Evolutionary conservation across 2,329 filamentous ascomycete genomes (phyloP).

Genomic region (Helminthosporium solani): DNA sequence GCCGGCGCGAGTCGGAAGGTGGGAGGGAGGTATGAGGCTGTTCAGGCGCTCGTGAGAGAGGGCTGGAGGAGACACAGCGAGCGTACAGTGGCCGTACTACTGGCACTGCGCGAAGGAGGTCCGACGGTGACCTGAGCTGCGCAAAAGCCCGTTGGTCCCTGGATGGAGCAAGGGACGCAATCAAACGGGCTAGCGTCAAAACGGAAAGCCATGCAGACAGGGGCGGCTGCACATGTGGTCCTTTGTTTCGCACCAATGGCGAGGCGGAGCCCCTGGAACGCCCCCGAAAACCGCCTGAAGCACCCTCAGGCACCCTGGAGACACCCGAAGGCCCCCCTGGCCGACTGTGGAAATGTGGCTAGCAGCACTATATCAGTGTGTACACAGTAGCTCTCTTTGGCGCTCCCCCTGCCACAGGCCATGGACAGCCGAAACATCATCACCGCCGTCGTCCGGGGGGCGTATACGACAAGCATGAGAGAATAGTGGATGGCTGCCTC

Average conservation of each 20-base stretch:
- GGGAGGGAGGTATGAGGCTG: constrained; percentile 27
- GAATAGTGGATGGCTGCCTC: too few species aligned
- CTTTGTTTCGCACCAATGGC: background rate
- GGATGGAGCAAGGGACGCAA: background rate
- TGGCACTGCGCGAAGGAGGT: background rate
- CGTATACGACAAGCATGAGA: too few species aligned
- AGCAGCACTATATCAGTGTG: too few species aligned
- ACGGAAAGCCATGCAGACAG: background rate
- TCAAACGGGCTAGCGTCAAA: background rate
- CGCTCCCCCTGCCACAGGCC: too few species aligned
- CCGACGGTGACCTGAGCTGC: background rate
- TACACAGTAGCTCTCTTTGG: too few species aligned
- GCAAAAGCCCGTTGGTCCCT: background rate
- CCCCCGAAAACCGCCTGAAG: too few species aligned
- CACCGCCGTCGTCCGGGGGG: too few species aligned
- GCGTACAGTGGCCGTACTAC: constrained; percentile 16
- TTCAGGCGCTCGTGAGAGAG: constrained; percentile 29
- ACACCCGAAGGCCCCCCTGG: too few species aligned
- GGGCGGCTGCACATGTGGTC: too few species aligned
- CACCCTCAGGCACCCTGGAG: too few species aligned
- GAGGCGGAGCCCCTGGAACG: background rate
- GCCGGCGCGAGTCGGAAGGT: constrained; percentile 6
- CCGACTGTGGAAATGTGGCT: background rate
- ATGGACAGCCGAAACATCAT: background rate
- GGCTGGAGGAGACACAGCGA: constrained; percentile 25